These are phyloP conservation scores for Phytophthora hybrid DNA, from an alignment of 352 stramenopile species.

Conservation along the genomic window DNA sequence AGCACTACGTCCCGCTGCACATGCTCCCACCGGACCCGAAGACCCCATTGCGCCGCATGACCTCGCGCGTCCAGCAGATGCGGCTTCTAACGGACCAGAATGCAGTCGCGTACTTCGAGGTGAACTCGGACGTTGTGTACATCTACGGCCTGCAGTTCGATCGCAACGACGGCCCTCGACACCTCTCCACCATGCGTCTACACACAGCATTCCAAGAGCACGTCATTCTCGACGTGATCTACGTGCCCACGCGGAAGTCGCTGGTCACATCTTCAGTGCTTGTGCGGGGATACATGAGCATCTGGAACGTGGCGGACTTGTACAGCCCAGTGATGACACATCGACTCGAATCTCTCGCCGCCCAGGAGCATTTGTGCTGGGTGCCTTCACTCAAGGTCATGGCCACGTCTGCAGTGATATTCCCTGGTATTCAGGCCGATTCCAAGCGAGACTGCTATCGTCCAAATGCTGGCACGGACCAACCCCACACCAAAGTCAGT, in stretches of 20 bases:
- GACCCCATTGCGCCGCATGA: conserved; percentile 58
- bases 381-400: conserved; percentile 62
- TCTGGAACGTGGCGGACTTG: conserved; percentile 65
- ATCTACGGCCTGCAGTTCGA: conserved; percentile 74
- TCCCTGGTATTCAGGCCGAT: conserved; percentile 38
- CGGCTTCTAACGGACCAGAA: conserved; percentile 54
- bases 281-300: conserved; percentile 56
- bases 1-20: conserved; percentile 49
- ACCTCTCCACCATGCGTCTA: conserved; percentile 70
- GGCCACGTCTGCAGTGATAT: conserved; percentile 56
- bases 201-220: conserved; percentile 85
- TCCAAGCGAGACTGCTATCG: conserved; percentile 40
- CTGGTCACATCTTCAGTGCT: conserved; percentile 72
- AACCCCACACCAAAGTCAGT: conserved; percentile 58
- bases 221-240: conserved; percentile 62
- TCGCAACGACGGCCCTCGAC: conserved; percentile 62
- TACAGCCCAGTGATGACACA: conserved; percentile 69
- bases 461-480: conserved; percentile 36
- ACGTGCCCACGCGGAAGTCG: conserved; percentile 51
- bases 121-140: conserved; percentile 71
- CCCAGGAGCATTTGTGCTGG: conserved; percentile 71
- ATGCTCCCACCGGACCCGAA: conserved; percentile 54
- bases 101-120: conserved; percentile 77
- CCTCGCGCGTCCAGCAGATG: conserved; percentile 63
- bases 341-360: conserved; percentile 60